Evolutionary conservation across 768 basidiomycete genomes (phyloP).

Genomic region (Trametopsis cervina): DNA sequence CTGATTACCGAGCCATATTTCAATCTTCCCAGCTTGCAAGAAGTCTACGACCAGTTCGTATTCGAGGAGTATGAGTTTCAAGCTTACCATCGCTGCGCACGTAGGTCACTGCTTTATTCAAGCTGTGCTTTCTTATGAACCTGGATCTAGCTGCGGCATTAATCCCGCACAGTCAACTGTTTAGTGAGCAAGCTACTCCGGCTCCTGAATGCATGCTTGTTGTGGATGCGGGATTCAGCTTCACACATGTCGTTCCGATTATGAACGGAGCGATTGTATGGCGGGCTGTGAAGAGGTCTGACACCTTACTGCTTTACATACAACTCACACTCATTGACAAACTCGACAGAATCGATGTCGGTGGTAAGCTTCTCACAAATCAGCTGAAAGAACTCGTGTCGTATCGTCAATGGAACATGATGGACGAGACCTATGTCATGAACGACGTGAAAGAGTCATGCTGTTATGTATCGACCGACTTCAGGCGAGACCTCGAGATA

Average conservation of each 20-base stretch:
- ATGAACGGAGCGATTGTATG: slow-evolving; percentile 69
- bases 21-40: slow-evolving; percentile 88
- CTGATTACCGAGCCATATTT: slow-evolving; percentile 93
- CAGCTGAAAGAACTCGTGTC: slow-evolving; percentile 91
- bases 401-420: slow-evolving; percentile 97
- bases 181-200: slow-evolving; percentile 40
- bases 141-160: slow-evolving; percentile 62
- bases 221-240: slow-evolving; percentile 91
- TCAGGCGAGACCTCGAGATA: slow-evolving; percentile 63
- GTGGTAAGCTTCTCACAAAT: slow-evolving; percentile 93
- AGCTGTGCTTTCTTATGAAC: slow-evolving; percentile 4
- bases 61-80: slow-evolving; percentile 96
- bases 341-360: slow-evolving; percentile 74
- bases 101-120: slow-evolving; percentile 39
- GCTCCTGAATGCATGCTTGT: slow-evolving; percentile 74
- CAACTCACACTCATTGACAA: slow-evolving; percentile 9
- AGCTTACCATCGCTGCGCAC: slow-evolving; percentile 73
- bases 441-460: slow-evolving; percentile 89
- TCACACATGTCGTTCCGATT: slow-evolving; percentile 86
- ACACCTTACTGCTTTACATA: neutral
- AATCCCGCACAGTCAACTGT: slow-evolving; percentile 70
- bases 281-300: slow-evolving; percentile 75
- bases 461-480: slow-evolving; percentile 77
- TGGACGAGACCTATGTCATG: slow-evolving; percentile 93
- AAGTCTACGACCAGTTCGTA: slow-evolving; percentile 89